Base-by-base conservation (phyloP, 192 early-diverging fungal genomes). In the Mortierella hygrophila region DNA sequence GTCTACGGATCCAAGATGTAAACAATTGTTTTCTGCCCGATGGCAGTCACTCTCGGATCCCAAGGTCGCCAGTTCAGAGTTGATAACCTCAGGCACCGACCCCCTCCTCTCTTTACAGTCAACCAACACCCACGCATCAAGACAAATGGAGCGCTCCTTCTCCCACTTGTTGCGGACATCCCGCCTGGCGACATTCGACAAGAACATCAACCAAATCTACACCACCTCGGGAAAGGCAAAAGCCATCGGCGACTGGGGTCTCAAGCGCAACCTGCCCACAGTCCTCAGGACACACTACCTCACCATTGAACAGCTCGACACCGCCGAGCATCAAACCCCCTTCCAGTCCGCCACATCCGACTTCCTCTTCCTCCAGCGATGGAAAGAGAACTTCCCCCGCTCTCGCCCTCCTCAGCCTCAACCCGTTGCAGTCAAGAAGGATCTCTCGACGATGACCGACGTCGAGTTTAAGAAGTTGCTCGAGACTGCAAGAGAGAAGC, bases 321-420 rank as follows among this genome's bases (percentile, higher is more conserved):
- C 94, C 7, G 89, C 90, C 41, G 95, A 96, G 84, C 94, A 95
- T 90, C 93, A 93, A 72, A 93, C 90, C 1, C 91, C 91, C 38
- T 94, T 93, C 88, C 82, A 92, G 68, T 93, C 92, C 44, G 95
- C 91, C n/a, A 78, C 93, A 70, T 81, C 86, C 40, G 88, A 92
- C 75, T 94, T 90, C 44, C 84, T 92, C 76, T 90, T 91, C 80
- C 69, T 91, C 20, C 90, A 90, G 76, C 78, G 92, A 35, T 96
- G 94, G 94, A 95, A 94, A 79, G 94, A 96, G 69, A 94, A 94
- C 80, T 96, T 95, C 75, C 91, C 91, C 16, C 85, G 88, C 68
- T 95, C 93, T 35, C 88, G 88, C 55, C 88, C 89, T 37, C 93
- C 93, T 8, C 57, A 82, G 46, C 88, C 89, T 57, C 88, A 88